These are phyloP conservation scores for Plasmodium vivax DNA, from an alignment of 169 alveolate species.

Conservation along the genomic window DNA sequence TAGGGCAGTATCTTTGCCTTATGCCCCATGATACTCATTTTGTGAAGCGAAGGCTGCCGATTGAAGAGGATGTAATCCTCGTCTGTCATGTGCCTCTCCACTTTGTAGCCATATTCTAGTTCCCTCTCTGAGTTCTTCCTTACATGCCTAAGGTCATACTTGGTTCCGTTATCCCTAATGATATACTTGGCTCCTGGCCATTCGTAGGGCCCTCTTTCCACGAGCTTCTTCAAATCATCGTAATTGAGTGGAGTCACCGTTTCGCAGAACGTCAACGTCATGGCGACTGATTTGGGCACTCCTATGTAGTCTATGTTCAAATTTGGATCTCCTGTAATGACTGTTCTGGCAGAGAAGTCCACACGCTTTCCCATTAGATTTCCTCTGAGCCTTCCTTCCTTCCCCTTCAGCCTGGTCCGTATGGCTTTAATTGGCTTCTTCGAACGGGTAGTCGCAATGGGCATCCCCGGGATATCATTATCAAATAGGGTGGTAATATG, in stretches of 20 bases:
- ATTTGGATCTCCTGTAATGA: constrained; percentile 99
- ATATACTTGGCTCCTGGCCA: constrained; percentile 99
- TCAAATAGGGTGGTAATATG: constrained; percentile 97
- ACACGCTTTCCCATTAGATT: constrained; percentile 99
- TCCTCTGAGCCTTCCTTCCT: constrained; percentile 99
- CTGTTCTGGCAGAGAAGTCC: constrained; percentile 99
- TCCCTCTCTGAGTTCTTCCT: constrained; percentile 89
- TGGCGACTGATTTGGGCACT: constrained; percentile 98
- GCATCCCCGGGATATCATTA: constrained; percentile 97
- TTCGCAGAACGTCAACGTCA: constrained; percentile 99
- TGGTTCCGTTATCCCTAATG: constrained; percentile 95
- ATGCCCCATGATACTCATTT: constrained; percentile 99
- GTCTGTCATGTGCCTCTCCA: constrained; percentile 99
- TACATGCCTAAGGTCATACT: constrained; percentile 91
- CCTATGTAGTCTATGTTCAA: constrained; percentile 95
- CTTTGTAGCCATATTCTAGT: constrained; percentile 96
- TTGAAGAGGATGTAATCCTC: constrained; percentile 99
- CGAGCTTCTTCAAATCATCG: constrained; percentile 92
- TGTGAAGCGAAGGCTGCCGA: constrained; percentile 99
- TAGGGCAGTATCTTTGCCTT: constrained; percentile 96
- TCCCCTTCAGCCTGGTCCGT: constrained; percentile 98
- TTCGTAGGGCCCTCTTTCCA: constrained; percentile 96
- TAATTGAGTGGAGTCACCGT: constrained; percentile 97
- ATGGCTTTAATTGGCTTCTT: constrained; percentile 98
- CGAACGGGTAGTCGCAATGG: constrained; percentile 95